These are phyloP conservation scores for Helotiales sp. DNA, from an alignment of 2,329 filamentous ascomycete species.

Conservation along the genomic window DNA sequence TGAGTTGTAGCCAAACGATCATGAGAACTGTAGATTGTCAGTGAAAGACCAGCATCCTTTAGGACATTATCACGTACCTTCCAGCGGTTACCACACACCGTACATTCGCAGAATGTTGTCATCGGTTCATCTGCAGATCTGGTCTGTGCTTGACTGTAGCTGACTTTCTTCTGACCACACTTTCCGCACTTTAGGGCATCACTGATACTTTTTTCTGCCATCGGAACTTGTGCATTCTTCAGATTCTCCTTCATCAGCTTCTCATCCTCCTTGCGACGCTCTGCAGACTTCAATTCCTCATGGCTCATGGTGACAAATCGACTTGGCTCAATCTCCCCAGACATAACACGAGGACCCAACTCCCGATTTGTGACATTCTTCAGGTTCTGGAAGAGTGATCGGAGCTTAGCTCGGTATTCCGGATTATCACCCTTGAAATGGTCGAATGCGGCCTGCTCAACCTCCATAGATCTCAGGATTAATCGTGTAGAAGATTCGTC, in stretches of 20 bases:
- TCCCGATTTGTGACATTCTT: constrained; percentile 86
- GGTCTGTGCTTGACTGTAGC: constrained; percentile 95
- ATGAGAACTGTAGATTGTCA: constrained; percentile 35
- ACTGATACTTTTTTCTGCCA: constrained; percentile 87
- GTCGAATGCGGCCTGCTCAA: constrained; percentile 76
- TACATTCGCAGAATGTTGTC: constrained; percentile 75
- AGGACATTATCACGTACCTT: constrained; percentile 52
- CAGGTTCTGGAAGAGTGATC: constrained; percentile 90
- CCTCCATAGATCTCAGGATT: constrained; percentile 73
- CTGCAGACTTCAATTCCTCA: constrained; percentile 86
- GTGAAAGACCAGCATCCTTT: neutral
- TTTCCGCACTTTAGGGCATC: constrained; percentile 86
- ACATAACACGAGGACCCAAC: constrained; percentile 74
- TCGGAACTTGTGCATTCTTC: constrained; percentile 93
- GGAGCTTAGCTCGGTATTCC: constrained; percentile 84
- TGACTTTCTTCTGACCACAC: constrained; percentile 91
- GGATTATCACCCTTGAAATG: constrained; percentile 68
- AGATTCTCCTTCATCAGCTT: constrained; percentile 89
- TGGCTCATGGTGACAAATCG: constrained; percentile 84
- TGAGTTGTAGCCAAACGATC: constrained; percentile 10
- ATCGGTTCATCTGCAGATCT: constrained; percentile 92
- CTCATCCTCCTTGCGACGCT: constrained; percentile 74
- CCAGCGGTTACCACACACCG: constrained; percentile 69
- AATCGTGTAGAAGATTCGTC: constrained; percentile 70
- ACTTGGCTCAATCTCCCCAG: constrained; percentile 68